Evolutionary conservation across 176 grass and related monocot genomes (phyloP).

Genomic region (Aechmea fasciata): DNA sequence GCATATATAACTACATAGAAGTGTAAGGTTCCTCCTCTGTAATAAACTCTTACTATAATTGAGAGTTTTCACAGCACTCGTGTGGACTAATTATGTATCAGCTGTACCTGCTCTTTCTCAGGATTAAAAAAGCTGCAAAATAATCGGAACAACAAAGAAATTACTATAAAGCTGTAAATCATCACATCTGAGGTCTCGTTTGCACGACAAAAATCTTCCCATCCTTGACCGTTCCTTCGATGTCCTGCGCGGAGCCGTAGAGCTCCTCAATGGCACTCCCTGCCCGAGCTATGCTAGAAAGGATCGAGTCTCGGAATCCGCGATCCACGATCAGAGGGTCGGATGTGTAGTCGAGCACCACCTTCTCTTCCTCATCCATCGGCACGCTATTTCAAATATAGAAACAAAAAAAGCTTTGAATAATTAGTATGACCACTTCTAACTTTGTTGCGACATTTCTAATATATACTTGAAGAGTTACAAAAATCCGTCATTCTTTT

Average conservation of each 20-base stretch:
- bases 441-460: too few relatives aligned
- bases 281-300: conserved; percentile 56
- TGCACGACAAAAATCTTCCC: conserved; percentile 83
- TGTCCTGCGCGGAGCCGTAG: conserved; percentile 66
- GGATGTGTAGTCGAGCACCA: conserved; percentile 66
- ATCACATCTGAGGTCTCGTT: conserved; percentile 93
- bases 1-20: too few relatives aligned
- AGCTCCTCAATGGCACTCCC: conserved; percentile 73
- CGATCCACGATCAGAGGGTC: conserved; percentile 58
- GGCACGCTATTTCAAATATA: conserved; percentile 40
- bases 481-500: too few relatives aligned
- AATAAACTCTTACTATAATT: background rate
- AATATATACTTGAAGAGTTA: too few relatives aligned
- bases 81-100: background rate
- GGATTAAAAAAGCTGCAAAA: background rate
- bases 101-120: background rate
- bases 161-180: too few relatives aligned
- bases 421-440: too few relatives aligned
- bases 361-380: conserved; percentile 84
- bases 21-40: too few relatives aligned
- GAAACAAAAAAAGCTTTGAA: background rate
- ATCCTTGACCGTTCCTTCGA: conserved; percentile 88
- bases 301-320: conserved; percentile 43
- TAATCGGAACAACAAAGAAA: background rate
- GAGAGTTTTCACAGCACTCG: background rate